A percentile compares a stretch with the other conserved stretches of the same genome.
phyloP scores from a whole-genome alignment of 1,284 basidiomycete genomes.

The Somion occarium region DNA sequence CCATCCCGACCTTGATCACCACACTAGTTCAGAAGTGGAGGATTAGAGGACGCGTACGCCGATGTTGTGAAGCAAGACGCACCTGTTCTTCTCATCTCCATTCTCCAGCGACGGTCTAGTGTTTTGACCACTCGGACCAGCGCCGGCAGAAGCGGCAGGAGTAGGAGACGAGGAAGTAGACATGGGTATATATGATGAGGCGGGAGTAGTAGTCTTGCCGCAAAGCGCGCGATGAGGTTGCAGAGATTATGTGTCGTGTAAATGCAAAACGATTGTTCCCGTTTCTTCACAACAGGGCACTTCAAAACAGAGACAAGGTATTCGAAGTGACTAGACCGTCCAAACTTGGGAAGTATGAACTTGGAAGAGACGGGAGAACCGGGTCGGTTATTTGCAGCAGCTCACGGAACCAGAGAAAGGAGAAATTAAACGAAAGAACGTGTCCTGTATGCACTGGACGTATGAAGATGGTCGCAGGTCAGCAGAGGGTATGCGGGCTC shows the following conservation, averaged over 20 bases:
- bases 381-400: slow-evolving; percentile 17
- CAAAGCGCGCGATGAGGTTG: background rate
- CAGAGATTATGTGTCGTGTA: background rate
- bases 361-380: slow-evolving; percentile 14
- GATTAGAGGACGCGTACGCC: slow-evolving; percentile 2
- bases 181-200: slow-evolving; percentile 20
- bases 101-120: slow-evolving; percentile 42
- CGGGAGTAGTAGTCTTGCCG: slow-evolving; percentile 7
- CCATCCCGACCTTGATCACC: slow-evolving; percentile 98
- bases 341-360: slow-evolving; percentile 10
- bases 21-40: slow-evolving; percentile 48
- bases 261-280: slow-evolving; percentile 10
- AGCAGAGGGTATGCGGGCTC: slow-evolving; percentile 15
- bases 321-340: background rate
- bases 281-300: background rate
- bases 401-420: slow-evolving; percentile 18
- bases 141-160: slow-evolving; percentile 35
- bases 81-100: slow-evolving; percentile 77
- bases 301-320: slow-evolving; percentile 1
- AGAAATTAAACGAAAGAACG: slow-evolving; percentile 27
- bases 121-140: slow-evolving; percentile 50
- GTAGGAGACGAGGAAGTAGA: slow-evolving; percentile 31
- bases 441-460: slow-evolving; percentile 22
- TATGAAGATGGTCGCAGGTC: slow-evolving; percentile 12
- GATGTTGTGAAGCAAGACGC: slow-evolving; percentile 10